These are phyloP conservation scores for Mycena citricolor DNA, from an alignment of 1,284 basidiomycete species.

Conservation along the genomic window DNA sequence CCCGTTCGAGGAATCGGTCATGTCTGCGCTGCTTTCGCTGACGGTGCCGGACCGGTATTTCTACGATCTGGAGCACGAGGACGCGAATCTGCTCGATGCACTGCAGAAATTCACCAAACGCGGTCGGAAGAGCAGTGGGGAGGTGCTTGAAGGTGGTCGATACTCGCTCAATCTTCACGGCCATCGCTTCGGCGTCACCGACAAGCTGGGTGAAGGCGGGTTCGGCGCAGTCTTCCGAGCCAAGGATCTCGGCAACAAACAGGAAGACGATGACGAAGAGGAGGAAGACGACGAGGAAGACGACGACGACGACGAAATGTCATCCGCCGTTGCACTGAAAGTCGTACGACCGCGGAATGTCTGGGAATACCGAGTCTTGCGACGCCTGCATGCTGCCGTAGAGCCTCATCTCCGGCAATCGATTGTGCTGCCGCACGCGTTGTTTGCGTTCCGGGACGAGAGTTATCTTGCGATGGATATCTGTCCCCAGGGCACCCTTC, in stretches of 20 bases:
- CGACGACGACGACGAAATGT: slow-evolving; percentile 58
- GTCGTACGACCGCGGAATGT: slow-evolving; percentile 86
- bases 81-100: slow-evolving; percentile 60
- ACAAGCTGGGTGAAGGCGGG: slow-evolving; percentile 95
- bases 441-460: slow-evolving; percentile 88
- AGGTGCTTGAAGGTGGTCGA: slow-evolving; percentile 38
- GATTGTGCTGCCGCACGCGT: slow-evolving; percentile 70
- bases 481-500: slow-evolving; percentile 88
- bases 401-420: slow-evolving; percentile 56
- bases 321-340: slow-evolving; percentile 83
- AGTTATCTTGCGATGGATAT: slow-evolving; percentile 88
- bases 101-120: slow-evolving; percentile 70
- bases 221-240: slow-evolving; percentile 94
- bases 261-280: slow-evolving; percentile 44
- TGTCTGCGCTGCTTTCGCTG: slow-evolving; percentile 67
- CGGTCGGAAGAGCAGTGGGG: slow-evolving; percentile 48
- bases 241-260: slow-evolving; percentile 50
- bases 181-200: slow-evolving; percentile 66
- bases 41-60: slow-evolving; percentile 67
- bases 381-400: slow-evolving; percentile 72
- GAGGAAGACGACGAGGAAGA: slow-evolving; percentile 56
- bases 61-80: slow-evolving; percentile 56
- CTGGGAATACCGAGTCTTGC: slow-evolving; percentile 94
- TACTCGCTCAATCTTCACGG: slow-evolving; percentile 57
- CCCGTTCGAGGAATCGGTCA: slow-evolving; percentile 73